phyloP scores from a whole-genome alignment of 768 basidiomycete species.

The Cantharellus cinnabarinus region DNA sequence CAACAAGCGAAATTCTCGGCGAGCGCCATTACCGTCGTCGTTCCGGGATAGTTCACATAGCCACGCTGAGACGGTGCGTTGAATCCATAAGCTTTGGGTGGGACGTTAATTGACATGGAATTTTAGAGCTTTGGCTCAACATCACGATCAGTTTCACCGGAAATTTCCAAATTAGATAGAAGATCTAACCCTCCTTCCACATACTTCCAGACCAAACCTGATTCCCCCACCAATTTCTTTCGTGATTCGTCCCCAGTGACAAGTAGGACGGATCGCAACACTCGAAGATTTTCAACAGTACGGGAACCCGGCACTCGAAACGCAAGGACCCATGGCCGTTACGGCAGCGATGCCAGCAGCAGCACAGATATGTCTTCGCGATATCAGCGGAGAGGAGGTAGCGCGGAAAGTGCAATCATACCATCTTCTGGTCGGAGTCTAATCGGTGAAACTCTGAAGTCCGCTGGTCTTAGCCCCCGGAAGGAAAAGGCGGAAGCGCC shows the following conservation, averaged over 20 bases:
- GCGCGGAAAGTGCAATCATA: constrained; percentile 41
- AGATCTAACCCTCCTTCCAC: not conserved
- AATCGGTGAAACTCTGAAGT: constrained; percentile 45
- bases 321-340: not conserved
- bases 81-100: not conserved
- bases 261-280: not conserved
- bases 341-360: not conserved
- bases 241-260: not conserved
- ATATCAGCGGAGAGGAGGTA: constrained; percentile 42
- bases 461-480: constrained; percentile 35
- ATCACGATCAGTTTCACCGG: not conserved
- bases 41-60: not conserved
- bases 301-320: not conserved
- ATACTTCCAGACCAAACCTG: not conserved
- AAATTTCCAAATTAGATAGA: not conserved
- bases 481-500: not conserved
- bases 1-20: not conserved
- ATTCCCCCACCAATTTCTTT: not conserved
- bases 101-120: not conserved
- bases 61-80: not conserved
- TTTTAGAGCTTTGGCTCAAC: too few relatives aligned
- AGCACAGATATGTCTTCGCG: constrained; percentile 9
- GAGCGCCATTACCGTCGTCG: not conserved
- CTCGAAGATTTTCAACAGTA: not conserved
- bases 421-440: constrained; percentile 24